Conservation (phyloP, 2,329 filamentous ascomycete species). For the Beauveria pseudobassiana region DNA sequence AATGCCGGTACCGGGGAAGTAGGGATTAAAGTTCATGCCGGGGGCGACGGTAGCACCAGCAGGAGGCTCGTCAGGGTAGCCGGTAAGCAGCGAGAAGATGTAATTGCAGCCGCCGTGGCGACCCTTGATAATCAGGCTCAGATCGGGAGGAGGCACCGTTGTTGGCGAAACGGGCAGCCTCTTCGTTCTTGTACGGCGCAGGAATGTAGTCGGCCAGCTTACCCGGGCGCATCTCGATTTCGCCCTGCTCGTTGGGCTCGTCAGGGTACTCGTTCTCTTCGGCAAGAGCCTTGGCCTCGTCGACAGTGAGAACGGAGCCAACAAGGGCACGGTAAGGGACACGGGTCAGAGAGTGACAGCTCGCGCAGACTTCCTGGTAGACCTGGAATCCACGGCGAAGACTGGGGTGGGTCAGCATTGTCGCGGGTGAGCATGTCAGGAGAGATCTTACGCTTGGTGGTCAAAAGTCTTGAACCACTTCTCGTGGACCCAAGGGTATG, state of each 20-base stretch:
- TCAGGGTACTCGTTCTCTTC: slow-evolving; percentile 98
- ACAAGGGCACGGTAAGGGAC: slow-evolving; percentile 91
- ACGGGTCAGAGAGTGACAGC: slow-evolving; percentile 93
- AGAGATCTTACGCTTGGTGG: slow-evolving; percentile 72
- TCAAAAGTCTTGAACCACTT: slow-evolving; percentile 95
- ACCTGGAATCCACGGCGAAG: slow-evolving; percentile 99
- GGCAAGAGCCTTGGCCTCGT: slow-evolving; percentile 94
- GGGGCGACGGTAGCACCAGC: slow-evolving; percentile 77
- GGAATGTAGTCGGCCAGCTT: slow-evolving; percentile 98
- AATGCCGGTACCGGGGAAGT: slow-evolving; percentile 98
- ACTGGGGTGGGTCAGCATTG: slow-evolving; percentile 36
- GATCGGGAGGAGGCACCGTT: slow-evolving; percentile 96
- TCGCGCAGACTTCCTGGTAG: slow-evolving; percentile 96
- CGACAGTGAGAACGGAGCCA: slow-evolving; percentile 85
- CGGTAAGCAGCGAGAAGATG: slow-evolving; percentile 93
- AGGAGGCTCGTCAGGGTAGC: slow-evolving; percentile 93
- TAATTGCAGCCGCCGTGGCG: slow-evolving; percentile 98
- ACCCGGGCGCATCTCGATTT: slow-evolving; percentile 96
- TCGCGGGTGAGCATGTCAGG: neutral
- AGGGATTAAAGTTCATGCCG: slow-evolving; percentile 99
- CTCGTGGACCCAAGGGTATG: slow-evolving; percentile 93
- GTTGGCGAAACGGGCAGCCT: slow-evolving; percentile 95
- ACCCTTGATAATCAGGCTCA: slow-evolving; percentile 95
- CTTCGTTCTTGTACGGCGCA: slow-evolving; percentile 95
- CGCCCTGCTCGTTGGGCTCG: slow-evolving; percentile 95